phyloP scores from a whole-genome alignment of 805 yeast species.

The Yamadazyma laniorum region DNA sequence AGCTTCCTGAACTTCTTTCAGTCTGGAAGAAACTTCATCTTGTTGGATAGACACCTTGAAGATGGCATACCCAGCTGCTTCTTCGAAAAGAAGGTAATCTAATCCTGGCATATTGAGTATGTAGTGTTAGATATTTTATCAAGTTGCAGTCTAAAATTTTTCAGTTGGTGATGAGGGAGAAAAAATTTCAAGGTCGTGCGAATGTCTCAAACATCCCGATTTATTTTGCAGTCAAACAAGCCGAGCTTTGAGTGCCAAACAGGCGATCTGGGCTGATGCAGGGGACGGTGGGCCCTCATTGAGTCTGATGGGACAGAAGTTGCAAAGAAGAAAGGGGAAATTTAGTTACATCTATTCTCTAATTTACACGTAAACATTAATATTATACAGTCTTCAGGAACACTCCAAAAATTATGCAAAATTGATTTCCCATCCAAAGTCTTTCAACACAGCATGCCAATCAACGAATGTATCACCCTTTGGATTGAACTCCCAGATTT shows the following conservation, averaged over 20 bases:
- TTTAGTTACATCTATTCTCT: too few relatives aligned
- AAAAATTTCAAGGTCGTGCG: constrained; percentile 3
- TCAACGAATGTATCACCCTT: constrained; percentile 63
- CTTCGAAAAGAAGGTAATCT: constrained; percentile 93
- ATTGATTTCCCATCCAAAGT: constrained; percentile 74
- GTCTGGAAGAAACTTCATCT: constrained; percentile 88
- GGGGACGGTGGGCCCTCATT: too few relatives aligned
- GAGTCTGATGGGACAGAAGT: too few relatives aligned
- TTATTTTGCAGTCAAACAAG: background rate
- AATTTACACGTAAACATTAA: too few relatives aligned
- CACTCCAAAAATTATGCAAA: constrained; percentile 69
- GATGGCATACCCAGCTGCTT: constrained; percentile 97
- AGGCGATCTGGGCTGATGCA: too few relatives aligned
- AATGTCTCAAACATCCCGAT: background rate
- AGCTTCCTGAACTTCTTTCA: constrained; percentile 92
- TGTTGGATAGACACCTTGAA: constrained; percentile 93
- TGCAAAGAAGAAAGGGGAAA: too few relatives aligned
- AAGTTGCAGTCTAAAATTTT: constrained; percentile 5
- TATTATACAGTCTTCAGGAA: too few relatives aligned
- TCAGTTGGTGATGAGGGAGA: constrained; percentile 7
- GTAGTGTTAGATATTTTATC: background rate
- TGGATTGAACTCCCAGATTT: constrained; percentile 48
- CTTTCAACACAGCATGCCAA: constrained; percentile 67
- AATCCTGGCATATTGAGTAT: constrained; percentile 55
- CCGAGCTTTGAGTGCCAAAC: too few relatives aligned